A percentile compares a stretch with the other conserved stretches of the same genome.
phyloP scores from a whole-genome alignment of 768 basidiomycete species.

The Punctularia strigosozonata region DNA sequence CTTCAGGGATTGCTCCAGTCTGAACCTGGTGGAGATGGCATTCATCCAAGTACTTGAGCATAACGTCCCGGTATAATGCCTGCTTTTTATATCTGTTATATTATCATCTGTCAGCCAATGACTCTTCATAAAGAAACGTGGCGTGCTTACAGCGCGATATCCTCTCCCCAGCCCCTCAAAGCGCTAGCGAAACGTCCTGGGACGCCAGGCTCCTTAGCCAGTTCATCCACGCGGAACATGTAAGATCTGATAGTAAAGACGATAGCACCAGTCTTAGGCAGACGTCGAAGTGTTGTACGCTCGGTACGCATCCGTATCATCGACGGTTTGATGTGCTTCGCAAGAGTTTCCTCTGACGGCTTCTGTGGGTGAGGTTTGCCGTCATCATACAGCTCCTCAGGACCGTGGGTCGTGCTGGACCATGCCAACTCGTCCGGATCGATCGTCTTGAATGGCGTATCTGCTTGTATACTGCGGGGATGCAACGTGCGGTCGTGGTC shows the following conservation, averaged over 20 bases:
- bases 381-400: conserved; percentile 31
- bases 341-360: neutral
- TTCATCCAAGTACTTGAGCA: conserved; percentile 25
- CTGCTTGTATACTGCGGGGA: conserved; percentile 8
- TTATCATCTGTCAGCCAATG: neutral
- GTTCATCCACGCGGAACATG: conserved; percentile 37
- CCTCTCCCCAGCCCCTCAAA: conserved; percentile 52
- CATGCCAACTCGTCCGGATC: conserved; percentile 62
- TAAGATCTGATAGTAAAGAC: conserved; percentile 65
- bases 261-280: conserved; percentile 51
- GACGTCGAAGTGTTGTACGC: conserved; percentile 53
- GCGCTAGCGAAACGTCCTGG: conserved; percentile 53
- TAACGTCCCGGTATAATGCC: conserved; percentile 18
- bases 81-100: conserved; percentile 22
- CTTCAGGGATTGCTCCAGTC: conserved; percentile 9
- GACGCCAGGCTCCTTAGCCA: conserved; percentile 44
- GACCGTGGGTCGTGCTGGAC: conserved; percentile 41
- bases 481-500: too few relatives aligned
- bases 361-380: conserved; percentile 1
- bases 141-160: conserved; percentile 36
- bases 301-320: conserved; percentile 48
- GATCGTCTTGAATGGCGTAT: conserved; percentile 17
- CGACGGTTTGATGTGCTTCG: conserved; percentile 18
- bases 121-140: conserved; percentile 18
- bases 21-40: conserved; percentile 21